Conservation (phyloP, 2,329 filamentous ascomycete species). For the Talaromyces marneffei region DNA sequence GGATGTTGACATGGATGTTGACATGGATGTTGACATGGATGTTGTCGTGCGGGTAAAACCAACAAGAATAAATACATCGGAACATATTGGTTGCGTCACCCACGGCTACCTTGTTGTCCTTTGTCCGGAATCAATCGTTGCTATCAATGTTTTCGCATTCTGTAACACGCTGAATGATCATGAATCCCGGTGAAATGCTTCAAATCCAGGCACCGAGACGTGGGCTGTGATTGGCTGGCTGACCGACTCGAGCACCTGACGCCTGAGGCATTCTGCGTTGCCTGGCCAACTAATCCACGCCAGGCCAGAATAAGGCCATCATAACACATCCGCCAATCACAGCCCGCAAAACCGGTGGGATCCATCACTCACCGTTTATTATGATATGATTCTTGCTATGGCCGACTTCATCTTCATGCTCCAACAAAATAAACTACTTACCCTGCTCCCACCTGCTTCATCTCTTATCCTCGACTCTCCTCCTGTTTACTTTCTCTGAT, state of each 20-base stretch:
- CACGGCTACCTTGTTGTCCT: neutral
- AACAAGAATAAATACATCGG: neutral
- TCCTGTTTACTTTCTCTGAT: neutral
- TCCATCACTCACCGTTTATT: neutral
- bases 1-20: neutral
- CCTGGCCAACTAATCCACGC: conserved; percentile 32
- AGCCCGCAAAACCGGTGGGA: conserved; percentile 27
- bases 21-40: neutral
- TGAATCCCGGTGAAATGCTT: neutral
- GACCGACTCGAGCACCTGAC: neutral
- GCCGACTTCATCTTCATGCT: neutral
- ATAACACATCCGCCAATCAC: conserved; percentile 38
- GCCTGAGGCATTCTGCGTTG: conserved; percentile 31
- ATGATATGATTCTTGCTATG: conserved; percentile 21
- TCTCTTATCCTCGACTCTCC: conserved; percentile 14
- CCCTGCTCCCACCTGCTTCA: conserved; percentile 7
- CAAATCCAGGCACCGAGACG: neutral
- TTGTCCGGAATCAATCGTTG: neutral
- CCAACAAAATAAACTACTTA: neutral
- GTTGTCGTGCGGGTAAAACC: neutral
- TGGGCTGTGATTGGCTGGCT: neutral
- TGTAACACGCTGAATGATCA: neutral
- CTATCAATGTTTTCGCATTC: neutral
- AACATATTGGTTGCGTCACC: neutral
- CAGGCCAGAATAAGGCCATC: conserved; percentile 27